Conservation (phyloP, 2,329 filamentous ascomycete genomes). For the Diaporthe humulicola region DNA sequence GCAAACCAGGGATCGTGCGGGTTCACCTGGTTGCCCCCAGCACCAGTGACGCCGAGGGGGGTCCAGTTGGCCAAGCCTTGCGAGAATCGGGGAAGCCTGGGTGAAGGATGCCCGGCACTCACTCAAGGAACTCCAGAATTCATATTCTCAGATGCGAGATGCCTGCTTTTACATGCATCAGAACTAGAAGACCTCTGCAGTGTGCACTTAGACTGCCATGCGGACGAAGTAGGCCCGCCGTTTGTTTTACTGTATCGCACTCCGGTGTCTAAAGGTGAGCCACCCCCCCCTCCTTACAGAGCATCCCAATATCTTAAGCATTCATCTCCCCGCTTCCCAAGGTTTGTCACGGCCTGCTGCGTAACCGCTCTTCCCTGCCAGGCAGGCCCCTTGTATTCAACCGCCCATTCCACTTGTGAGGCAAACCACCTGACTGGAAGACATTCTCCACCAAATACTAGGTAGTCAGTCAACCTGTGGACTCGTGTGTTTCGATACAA, state of each 20-base stretch:
- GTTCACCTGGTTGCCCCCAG: conserved; percentile 1
- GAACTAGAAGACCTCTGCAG: neutral
- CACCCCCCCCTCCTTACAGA: neutral
- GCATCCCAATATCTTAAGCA: conserved; percentile 20
- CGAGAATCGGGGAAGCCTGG: neutral
- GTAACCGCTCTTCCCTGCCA: conserved; percentile 1
- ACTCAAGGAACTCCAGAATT: neutral
- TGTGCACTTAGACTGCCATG: no score
- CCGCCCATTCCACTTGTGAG: neutral
- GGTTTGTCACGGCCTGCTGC: conserved; percentile 5
- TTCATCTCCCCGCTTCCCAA: conserved; percentile 5
- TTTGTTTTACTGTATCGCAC: neutral
- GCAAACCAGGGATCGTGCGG: conserved; percentile 4
- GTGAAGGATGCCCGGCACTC: neutral
- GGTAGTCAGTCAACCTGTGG: no score
- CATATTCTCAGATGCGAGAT: neutral
- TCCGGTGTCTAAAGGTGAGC: neutral
- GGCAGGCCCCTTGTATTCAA: neutral
- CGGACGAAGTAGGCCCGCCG: neutral
- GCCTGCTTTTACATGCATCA: neutral
- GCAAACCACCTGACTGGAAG: neutral
- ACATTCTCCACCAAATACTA: neutral
- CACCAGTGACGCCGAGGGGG: neutral
- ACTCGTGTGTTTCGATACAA: neutral
- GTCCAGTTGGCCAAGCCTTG: conserved; percentile 9